Conservation (phyloP, 352 stramenopile genomes). For the Phytophthora ramorum region DNA sequence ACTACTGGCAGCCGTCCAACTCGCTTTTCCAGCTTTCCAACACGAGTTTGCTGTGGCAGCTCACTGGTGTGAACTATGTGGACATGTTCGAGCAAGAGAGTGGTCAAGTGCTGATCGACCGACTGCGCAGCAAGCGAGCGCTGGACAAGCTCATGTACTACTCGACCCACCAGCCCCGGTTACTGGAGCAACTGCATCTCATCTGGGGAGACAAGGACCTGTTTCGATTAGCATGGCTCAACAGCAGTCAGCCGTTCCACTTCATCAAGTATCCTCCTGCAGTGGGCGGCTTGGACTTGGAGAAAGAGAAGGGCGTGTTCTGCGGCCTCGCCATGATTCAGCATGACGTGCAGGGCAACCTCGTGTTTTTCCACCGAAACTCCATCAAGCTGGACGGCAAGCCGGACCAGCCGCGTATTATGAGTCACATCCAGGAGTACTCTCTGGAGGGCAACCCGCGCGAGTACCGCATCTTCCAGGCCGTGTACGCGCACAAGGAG, state of each 20-base stretch:
- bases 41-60: conserved; percentile 78
- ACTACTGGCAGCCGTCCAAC: conserved; percentile 86
- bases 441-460: conserved; percentile 69
- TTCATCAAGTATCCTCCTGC: conserved; percentile 77
- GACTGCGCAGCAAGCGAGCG: conserved; percentile 71
- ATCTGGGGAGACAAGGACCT: conserved; percentile 91
- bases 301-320: conserved; percentile 76
- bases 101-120: conserved; percentile 86
- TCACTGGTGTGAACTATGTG: conserved; percentile 72
- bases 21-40: conserved; percentile 85
- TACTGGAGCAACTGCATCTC: conserved; percentile 78
- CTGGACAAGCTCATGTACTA: conserved; percentile 91
- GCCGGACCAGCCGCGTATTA: conserved; percentile 70
- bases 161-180: conserved; percentile 68
- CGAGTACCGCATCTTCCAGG: conserved; percentile 86
- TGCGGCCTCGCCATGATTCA: conserved; percentile 89
- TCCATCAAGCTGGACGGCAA: conserved; percentile 84
- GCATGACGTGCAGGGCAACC: conserved; percentile 83
- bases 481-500: conserved; percentile 82
- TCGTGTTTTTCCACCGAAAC: conserved; percentile 90
- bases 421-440: conserved; percentile 88
- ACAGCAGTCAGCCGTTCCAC: conserved; percentile 80
- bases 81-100: conserved; percentile 91
- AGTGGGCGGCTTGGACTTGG: conserved; percentile 74
- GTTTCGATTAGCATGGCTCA: conserved; percentile 85